phyloP scores from a whole-genome alignment of 805 yeast genomes.

The Wickerhamiella spandovensis region DNA sequence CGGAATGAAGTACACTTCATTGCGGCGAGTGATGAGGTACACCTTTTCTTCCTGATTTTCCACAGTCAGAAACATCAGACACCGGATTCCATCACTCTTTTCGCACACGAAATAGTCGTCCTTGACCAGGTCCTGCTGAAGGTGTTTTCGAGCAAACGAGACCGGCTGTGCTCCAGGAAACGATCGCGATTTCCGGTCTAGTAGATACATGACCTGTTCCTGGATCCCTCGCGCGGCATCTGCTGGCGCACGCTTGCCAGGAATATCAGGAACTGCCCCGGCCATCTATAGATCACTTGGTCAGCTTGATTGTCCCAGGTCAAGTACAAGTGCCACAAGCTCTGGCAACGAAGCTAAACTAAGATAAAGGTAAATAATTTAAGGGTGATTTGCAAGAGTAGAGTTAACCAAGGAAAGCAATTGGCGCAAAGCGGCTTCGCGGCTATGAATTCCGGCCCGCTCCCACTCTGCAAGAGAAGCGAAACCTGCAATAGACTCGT shows the following conservation, averaged over 20 bases:
- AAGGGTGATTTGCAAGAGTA: background rate
- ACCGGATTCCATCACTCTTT: constrained; percentile 85
- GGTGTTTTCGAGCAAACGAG: constrained; percentile 66
- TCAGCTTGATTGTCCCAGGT: background rate
- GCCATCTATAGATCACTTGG: constrained; percentile 6
- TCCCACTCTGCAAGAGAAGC: background rate
- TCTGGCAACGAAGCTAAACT: no score
- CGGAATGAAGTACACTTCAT: constrained; percentile 71
- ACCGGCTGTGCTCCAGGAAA: constrained; percentile 93
- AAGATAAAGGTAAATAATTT: no score
- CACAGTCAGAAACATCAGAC: constrained; percentile 51
- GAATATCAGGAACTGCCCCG: constrained; percentile 64
- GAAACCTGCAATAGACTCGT: background rate
- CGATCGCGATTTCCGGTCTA: constrained; percentile 38
- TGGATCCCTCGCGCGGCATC: constrained; percentile 56
- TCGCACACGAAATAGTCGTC: constrained; percentile 92
- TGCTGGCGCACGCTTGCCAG: constrained; percentile 69
- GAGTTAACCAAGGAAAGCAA: background rate
- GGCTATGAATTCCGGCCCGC: background rate
- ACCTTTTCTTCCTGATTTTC: constrained; percentile 64
- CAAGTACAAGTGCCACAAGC: no score
- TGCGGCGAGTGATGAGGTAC: constrained; percentile 76
- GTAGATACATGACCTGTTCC: constrained; percentile 49
- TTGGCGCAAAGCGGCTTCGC: background rate
- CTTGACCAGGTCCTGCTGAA: constrained; percentile 42